phyloP scores from a whole-genome alignment of 2,329 filamentous ascomycete species.

The Fusarium zealandicum region DNA sequence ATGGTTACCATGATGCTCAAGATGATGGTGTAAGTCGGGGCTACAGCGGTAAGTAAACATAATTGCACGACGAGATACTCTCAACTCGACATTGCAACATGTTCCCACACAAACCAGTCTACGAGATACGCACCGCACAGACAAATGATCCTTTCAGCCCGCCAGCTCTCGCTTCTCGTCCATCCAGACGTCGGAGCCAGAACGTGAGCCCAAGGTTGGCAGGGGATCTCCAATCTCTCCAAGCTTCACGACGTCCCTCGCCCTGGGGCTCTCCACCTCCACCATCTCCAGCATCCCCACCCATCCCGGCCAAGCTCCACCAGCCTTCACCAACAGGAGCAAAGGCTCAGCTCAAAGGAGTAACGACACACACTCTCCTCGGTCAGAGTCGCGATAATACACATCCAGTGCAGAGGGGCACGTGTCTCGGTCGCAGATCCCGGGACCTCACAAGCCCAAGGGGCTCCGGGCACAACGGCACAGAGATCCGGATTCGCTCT shows the following conservation, averaged over 20 bases:
- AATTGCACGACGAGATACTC: slow-evolving; percentile 1
- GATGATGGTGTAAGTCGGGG: slow-evolving; percentile 22
- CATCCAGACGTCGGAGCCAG: slow-evolving; percentile 3
- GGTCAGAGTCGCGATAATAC: slow-evolving; percentile 16
- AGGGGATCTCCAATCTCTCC: slow-evolving; percentile 29
- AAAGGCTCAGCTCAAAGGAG: slow-evolving; percentile 15
- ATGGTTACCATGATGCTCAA: slow-evolving; percentile 4
- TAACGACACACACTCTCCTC: slow-evolving; percentile 3
- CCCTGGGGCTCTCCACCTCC: slow-evolving; percentile 25
- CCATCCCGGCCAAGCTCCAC: slow-evolving; percentile 7
- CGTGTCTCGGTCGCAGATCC: slow-evolving; percentile 33
- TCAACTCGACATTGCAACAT: slow-evolving; percentile 5
- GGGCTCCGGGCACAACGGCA: slow-evolving; percentile 2
- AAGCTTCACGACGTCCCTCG: slow-evolving; percentile 23
- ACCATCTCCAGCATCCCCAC: slow-evolving; percentile 9
- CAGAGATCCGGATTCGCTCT: slow-evolving; percentile 15
- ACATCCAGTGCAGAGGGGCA: slow-evolving; percentile 37
- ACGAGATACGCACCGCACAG: slow-evolving; percentile 22
- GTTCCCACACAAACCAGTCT: neutral
- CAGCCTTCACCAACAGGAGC: slow-evolving; percentile 2
- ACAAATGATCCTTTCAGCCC: slow-evolving; percentile 14
- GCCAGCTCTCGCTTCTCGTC: neutral
- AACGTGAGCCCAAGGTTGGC: slow-evolving; percentile 15
- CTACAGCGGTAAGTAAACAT: slow-evolving; percentile 1
- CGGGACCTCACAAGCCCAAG: slow-evolving; percentile 14